Evolutionary conservation across 129 eudicot species (phyloP).

Genomic region (Arctium lappa): DNA sequence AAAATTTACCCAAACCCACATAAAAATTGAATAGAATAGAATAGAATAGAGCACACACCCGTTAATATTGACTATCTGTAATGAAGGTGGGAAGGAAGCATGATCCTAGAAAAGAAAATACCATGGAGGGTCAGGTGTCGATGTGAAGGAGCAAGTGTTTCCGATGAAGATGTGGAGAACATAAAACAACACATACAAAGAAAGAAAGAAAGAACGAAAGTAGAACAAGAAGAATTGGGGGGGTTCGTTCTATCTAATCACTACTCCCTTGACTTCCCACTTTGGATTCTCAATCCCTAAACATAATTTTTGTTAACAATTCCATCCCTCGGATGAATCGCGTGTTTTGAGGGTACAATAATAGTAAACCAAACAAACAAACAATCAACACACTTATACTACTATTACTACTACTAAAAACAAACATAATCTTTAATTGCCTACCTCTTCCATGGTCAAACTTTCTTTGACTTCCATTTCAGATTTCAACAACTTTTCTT

Average conservation of each 20-base stretch:
- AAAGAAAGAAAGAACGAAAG: not conserved
- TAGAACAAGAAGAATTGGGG: not conserved
- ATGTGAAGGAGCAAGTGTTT: not conserved
- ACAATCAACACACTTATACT: not conserved
- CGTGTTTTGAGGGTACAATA: slow-evolving; percentile 5
- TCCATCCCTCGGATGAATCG: slow-evolving; percentile 18
- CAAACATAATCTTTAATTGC: not conserved
- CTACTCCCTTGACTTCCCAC: slow-evolving; percentile 16
- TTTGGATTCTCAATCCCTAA: slow-evolving; percentile 25
- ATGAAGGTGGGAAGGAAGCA: not conserved
- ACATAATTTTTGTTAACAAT: slow-evolving; percentile 3
- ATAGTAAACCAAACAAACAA: not conserved
- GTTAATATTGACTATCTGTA: not conserved
- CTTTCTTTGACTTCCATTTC: not conserved
- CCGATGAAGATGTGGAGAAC: not conserved
- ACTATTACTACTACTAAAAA: not conserved
- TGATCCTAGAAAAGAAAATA: not conserved
- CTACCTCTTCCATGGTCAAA: not conserved
- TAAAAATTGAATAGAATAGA: not conserved
- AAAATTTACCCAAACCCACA: not conserved
- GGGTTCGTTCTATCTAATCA: not conserved
- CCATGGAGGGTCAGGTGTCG: not conserved
- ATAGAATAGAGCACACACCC: not conserved
- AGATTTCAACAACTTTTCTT: not conserved
- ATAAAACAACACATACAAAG: slow-evolving; percentile 12